Conservation (phyloP, 2,329 filamentous ascomycete genomes). For the Scedosporium boydii region DNA sequence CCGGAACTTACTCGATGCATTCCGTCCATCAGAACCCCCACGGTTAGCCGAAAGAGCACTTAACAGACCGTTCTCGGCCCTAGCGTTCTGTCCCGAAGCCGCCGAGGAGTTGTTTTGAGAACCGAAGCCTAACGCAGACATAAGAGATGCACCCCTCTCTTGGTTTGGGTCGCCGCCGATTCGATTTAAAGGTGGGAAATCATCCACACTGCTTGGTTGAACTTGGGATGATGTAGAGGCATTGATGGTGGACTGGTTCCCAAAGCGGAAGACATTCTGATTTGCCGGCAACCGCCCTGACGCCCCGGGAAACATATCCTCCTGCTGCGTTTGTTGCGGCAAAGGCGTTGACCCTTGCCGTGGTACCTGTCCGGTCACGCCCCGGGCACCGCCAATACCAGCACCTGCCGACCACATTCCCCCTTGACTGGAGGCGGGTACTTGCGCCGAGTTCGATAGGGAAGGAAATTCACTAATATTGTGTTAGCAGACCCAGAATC, state of each 20-base stretch:
- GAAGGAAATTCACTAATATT: slow-evolving; percentile 57
- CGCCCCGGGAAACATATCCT: slow-evolving; percentile 42
- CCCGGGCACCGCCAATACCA: slow-evolving; percentile 24
- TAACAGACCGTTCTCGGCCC: slow-evolving; percentile 49
- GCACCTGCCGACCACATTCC: slow-evolving; percentile 46
- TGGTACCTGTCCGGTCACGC: slow-evolving; percentile 37
- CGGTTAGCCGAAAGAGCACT: slow-evolving; percentile 55
- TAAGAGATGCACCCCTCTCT: slow-evolving; percentile 40
- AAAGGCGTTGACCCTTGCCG: slow-evolving; percentile 42
- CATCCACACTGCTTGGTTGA: slow-evolving; percentile 42
- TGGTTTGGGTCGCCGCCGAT: slow-evolving; percentile 49
- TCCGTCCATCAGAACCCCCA: slow-evolving; percentile 32
- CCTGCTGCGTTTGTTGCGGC: slow-evolving; percentile 40
- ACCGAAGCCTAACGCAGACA: slow-evolving; percentile 45
- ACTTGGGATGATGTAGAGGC: slow-evolving; percentile 24
- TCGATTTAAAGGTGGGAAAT: slow-evolving; percentile 53
- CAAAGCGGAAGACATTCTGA: slow-evolving; percentile 36
- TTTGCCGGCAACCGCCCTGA: slow-evolving; percentile 28
- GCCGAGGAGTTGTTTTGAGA: slow-evolving; percentile 27
- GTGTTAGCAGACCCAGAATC: background rate
- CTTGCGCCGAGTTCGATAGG: slow-evolving; percentile 50
- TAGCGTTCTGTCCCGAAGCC: slow-evolving; percentile 26
- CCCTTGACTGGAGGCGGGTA: slow-evolving; percentile 36
- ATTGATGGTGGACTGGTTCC: slow-evolving; percentile 29
- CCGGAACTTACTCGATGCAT: background rate